phyloP scores from a whole-genome alignment of 768 basidiomycete genomes.

The Collybia sp. region DNA sequence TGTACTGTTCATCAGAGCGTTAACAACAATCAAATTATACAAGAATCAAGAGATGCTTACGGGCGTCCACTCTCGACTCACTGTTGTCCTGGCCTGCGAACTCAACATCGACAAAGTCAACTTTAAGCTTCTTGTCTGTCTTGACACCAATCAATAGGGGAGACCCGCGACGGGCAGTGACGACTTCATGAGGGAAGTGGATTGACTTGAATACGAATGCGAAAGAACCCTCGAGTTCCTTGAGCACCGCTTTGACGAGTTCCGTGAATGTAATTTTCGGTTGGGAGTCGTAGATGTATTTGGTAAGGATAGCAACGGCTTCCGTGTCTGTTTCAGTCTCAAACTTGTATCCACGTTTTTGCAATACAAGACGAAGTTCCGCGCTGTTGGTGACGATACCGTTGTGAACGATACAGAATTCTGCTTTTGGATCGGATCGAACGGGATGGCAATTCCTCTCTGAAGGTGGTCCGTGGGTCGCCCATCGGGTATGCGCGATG shows the following conservation, averaged over 20 bases:
- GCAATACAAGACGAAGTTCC: conserved; percentile 87
- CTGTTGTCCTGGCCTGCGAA: conserved; percentile 70
- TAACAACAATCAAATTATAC: conserved; percentile 3
- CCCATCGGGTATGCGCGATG: conserved; percentile 99
- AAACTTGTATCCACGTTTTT: conserved; percentile 94
- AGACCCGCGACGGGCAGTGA: conserved; percentile 94
- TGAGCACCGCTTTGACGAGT: conserved; percentile 91
- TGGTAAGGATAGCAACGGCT: conserved; percentile 91
- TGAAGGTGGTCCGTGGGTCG: conserved; percentile 91
- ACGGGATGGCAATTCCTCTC: conserved; percentile 93
- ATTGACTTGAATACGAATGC: conserved; percentile 98
- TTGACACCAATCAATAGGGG: conserved; percentile 97
- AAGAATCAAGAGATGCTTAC: conserved; percentile 23
- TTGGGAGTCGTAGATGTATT: conserved; percentile 94
- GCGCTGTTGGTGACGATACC: conserved; percentile 95
- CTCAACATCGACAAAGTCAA: conserved; percentile 99
- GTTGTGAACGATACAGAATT: conserved; percentile 96
- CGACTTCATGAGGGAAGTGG: conserved; percentile 95
- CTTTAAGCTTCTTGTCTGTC: conserved; percentile 99
- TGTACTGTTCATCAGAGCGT: conserved; percentile 24
- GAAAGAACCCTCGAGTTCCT: conserved; percentile 98
- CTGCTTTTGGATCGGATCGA: conserved; percentile 70
- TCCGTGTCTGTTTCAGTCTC: conserved; percentile 97
- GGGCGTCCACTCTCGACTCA: conserved; percentile 31
- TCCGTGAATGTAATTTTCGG: conserved; percentile 86